Base-by-base conservation (phyloP, 805 yeast genomes). In the Starmerella bombicola region DNA sequence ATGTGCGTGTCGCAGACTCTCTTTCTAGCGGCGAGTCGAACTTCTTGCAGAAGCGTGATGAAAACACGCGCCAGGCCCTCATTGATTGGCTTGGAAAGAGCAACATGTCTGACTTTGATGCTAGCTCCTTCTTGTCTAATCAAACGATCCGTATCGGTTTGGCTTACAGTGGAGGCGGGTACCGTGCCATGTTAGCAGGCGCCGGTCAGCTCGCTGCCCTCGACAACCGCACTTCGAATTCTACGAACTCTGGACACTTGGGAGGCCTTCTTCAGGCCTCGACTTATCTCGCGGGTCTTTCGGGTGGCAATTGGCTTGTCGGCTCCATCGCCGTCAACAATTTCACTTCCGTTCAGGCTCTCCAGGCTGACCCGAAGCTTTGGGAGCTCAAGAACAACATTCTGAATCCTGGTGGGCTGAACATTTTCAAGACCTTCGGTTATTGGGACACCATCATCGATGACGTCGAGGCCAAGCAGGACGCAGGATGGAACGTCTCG, bases 111-210 rank as follows among this genome's bases (percentile, higher is more conserved):
- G 74, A 67, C 46, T 70, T 74, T 48, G 68, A 71, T 46, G 69
- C 70, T 2, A 64, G 66, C 2, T 25, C 36, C 16, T 66, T 50
- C 38, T 35, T 51, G 30, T 34, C 42, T 24, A 47, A 51, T 38
- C 19, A 47, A 10, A 51, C 73, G 15, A 42, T 51, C 19, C 45
- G 50, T 3, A 37, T 49, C 19, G 69, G 66, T 6, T 44, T 63
- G 13, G 77, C 84, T 5, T 74, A 77, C 50, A 74, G 83, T 15
- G 95, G 95, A 33, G 96, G 96, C 52, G 96, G 96, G 4, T 85
- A 72, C 54, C 59, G 81, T 38, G 70, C 81, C 6, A 73, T 76
- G 77, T 52, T 76, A 16, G 62, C 65, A 15, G 76, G 73, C 0
- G 78, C 74, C 0, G 82, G 82, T 0, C 64, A 66, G 2, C 42